Evolutionary conservation across 2,329 filamentous ascomycete species (phyloP), one percentile per base, ranked within the genome.

Genomic region (Penicillium digitatum): DNA sequence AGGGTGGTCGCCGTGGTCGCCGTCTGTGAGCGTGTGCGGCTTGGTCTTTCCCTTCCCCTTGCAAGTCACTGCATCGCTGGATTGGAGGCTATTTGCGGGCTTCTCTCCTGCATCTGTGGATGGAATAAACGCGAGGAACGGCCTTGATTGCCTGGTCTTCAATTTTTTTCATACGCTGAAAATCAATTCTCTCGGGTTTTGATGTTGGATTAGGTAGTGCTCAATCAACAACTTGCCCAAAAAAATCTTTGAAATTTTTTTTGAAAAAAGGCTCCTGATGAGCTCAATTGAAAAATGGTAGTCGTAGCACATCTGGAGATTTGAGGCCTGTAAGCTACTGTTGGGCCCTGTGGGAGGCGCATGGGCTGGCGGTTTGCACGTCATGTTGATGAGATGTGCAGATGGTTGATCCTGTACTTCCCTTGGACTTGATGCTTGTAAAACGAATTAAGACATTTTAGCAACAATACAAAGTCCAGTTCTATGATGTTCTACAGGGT

Each of bases 1-100:
- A 99, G 91, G 94, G 94, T 84, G 94, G 94, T 96, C 92, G 94
- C 82, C 93, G 94, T 89, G 94, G 94, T 97, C 94, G 94, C 83
- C 93, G 94, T 96, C 89, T 99, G 81, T 99, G 84, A 89, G 81
- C 78, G 73, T 76, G 63, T 77, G 69, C 67, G 65, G 46, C 27
- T 55, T 43, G 58, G 61, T 61, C 49, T 70, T 72, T 66, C 65
- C 64, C 59, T 59, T 66, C 60, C 63, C 55, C 58, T 58, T 64
- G 60, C 64, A 62, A 59, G 50, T 59, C 47, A 58, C 59, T 71
- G 63, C 62, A 57, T 68, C 60, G 65, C 59, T 69, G 68, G 67
- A 66, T 61, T 62, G 65, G 68, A 68, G 66, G 65, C 62, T 70
- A 64, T 62, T 61, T 62, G 65, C 65, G 54, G 56, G 63, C 59